Base-by-base conservation (phyloP, 805 yeast genomes). In the Candida maesae region DNA sequence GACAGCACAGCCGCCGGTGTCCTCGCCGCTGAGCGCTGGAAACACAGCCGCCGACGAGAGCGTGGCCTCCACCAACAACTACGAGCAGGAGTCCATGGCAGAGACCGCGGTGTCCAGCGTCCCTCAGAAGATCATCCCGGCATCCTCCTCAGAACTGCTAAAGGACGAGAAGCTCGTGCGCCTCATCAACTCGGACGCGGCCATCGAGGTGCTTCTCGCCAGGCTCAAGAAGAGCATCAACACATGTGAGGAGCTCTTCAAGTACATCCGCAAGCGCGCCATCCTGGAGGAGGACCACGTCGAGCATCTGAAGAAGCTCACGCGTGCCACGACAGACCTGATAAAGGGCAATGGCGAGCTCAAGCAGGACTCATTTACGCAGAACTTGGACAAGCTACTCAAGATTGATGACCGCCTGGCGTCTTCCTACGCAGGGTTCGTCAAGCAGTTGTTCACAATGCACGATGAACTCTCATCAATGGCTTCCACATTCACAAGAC, bases 191-290 rank as follows among this genome's bases (percentile, higher is more conserved):
- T 74, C 86, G n/a, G 95, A 87, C 59, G 72, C 79, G 6, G 85
- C 95, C 2, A 73, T 88, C 38, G 93, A 84, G 45, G 71, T 87
- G 0, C 68, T 91, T 15, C 68, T 90, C 37, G 65, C 71, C 2
- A 71, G 95, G 31, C 70, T 90, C 42, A 91, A 91, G 63, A 91
- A 83, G 60, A 78, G 89, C 43, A 71, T 90, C 33, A 71, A 73
- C 45, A 81, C 95, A 0, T 82, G 95, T 49, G 96, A 89, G 55
- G 98, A 93, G 57, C 81, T 88, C 52, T 71, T 87, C 21, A 78
- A 78, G 51, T 93, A 78, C 61, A 67, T 91, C 41, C 84, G 83
- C 59, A 85, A 82, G 63, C 83, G 85, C 53, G 88, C 88, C 21
- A 66, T 75, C 25, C 72, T 82, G 38, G 96, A 88, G 60, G 85